Evolutionary conservation across 257 asterid genomes (phyloP).

Genomic region (Linderniella brevidens): DNA sequence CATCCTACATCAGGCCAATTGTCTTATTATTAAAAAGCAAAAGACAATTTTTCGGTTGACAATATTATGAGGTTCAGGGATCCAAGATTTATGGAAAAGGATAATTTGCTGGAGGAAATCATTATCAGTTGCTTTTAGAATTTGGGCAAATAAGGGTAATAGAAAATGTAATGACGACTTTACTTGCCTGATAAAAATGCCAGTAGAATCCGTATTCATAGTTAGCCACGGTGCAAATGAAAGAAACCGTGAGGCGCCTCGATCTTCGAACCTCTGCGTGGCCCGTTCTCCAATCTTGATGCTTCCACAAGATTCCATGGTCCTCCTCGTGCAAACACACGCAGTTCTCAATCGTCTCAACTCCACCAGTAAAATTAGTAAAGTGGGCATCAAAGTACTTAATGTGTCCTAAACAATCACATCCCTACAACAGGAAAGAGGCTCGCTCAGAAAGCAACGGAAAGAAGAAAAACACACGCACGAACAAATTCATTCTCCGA

Average conservation of each 20-base stretch:
- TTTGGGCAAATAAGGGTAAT: no score
- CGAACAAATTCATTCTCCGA: no score
- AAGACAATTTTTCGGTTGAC: not conserved
- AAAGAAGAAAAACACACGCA: no score
- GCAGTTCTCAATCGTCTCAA: constrained; percentile 84
- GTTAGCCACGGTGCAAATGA: constrained; percentile 89
- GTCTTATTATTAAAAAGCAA: not conserved
- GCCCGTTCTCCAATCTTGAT: constrained; percentile 99
- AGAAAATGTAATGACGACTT: constrained; percentile 4
- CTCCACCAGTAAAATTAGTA: constrained; percentile 88
- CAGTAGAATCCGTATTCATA: constrained; percentile 94
- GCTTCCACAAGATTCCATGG: constrained; percentile 94
- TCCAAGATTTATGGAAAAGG: not conserved
- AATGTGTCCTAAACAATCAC: constrained; percentile 84
- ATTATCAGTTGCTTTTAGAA: not conserved
- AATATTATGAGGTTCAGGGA: not conserved
- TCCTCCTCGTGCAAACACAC: constrained; percentile 98
- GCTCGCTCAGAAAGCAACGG: constrained; percentile 1
- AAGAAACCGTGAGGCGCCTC: constrained; percentile 89
- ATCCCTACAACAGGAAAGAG: constrained; percentile 43
- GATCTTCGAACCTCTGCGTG: constrained; percentile 88
- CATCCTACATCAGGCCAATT: constrained; percentile 48
- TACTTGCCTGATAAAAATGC: constrained; percentile 90
- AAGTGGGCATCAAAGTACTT: constrained; percentile 89
- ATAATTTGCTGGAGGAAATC: not conserved